These are phyloP conservation scores for Talaromyces wortmannii DNA, from an alignment of 495 filamentous ascomycete species.

Conservation along the genomic window DNA sequence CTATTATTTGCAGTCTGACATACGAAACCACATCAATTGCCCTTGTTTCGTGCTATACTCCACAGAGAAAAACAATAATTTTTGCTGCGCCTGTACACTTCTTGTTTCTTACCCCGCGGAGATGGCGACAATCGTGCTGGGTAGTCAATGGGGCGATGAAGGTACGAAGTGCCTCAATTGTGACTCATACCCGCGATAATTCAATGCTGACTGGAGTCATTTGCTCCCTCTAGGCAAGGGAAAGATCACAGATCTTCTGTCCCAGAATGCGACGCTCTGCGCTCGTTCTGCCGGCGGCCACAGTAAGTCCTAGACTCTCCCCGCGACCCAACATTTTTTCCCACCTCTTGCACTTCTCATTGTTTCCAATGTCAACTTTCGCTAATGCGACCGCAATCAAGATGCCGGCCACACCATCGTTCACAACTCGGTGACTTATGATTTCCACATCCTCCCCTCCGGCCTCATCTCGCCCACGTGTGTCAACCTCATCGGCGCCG, in stretches of 20 bases:
- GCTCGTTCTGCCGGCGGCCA: slow-evolving; percentile 63
- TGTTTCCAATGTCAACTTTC: background rate
- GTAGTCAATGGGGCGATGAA: slow-evolving; percentile 66
- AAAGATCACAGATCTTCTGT: slow-evolving; percentile 64
- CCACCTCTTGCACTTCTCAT: slow-evolving; percentile 10
- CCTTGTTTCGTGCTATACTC: background rate
- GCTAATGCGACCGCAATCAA: background rate
- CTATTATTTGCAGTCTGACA: no score
- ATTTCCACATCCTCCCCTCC: slow-evolving; percentile 66
- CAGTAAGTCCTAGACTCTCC: slow-evolving; percentile 32
- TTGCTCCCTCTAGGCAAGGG: slow-evolving; percentile 46
- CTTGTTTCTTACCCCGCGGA: slow-evolving; percentile 10
- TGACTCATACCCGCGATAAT: background rate
- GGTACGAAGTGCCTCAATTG: slow-evolving; percentile 22
- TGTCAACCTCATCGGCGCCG: slow-evolving; percentile 80
- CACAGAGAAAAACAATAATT: background rate
- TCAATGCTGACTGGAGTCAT: background rate
- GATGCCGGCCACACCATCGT: slow-evolving; percentile 54
- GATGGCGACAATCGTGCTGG: slow-evolving; percentile 58
- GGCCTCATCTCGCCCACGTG: slow-evolving; percentile 67
- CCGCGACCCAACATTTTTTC: background rate
- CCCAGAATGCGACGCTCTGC: slow-evolving; percentile 49
- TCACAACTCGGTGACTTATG: slow-evolving; percentile 51
- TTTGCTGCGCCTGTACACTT: slow-evolving; percentile 16
- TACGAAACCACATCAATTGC: background rate